Evolutionary conservation across 2,329 filamentous ascomycete genomes (phyloP).

Genomic region (Fusarium sp.): DNA sequence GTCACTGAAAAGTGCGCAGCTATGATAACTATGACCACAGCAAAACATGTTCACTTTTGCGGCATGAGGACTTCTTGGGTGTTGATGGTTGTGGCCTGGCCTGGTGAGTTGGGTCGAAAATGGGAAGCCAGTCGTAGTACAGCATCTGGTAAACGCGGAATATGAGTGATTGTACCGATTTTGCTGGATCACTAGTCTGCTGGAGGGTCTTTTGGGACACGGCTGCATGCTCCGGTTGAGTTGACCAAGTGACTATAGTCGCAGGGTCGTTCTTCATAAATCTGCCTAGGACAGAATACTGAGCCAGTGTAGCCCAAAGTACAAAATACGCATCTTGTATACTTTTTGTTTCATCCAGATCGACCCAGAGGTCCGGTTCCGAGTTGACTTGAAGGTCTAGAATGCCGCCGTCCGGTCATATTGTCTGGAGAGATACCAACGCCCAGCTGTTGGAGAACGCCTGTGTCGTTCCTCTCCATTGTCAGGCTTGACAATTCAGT

Average conservation of each 20-base stretch:
- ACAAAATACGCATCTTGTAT: not conserved
- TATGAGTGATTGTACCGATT: not conserved
- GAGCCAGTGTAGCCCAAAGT: not conserved
- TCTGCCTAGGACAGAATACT: not conserved
- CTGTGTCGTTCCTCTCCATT: not conserved
- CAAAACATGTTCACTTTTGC: not conserved
- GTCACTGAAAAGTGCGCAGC: not conserved
- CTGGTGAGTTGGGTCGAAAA: not conserved
- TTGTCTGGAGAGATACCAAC: fast-evolving
- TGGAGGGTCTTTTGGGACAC: constrained; percentile 13
- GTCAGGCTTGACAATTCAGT: not conserved
- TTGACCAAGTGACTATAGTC: not conserved
- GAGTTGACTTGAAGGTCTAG: not conserved
- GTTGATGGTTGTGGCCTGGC: not conserved
- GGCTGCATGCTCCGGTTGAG: constrained; percentile 5
- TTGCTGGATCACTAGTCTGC: constrained; percentile 5
- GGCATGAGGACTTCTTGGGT: not conserved
- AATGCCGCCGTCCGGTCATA: not conserved
- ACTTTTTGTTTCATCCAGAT: fast-evolving
- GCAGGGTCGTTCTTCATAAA: not conserved
- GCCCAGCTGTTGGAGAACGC: not conserved
- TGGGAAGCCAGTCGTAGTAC: not conserved
- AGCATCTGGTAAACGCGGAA: constrained; percentile 23
- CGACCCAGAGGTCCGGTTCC: not conserved
- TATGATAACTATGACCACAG: not conserved